Percentiles rank a stretch among this genome's conserved stretches.
Conservation (phyloP, 371 early-diverging fungal species). For the Smittium mucronatum region DNA sequence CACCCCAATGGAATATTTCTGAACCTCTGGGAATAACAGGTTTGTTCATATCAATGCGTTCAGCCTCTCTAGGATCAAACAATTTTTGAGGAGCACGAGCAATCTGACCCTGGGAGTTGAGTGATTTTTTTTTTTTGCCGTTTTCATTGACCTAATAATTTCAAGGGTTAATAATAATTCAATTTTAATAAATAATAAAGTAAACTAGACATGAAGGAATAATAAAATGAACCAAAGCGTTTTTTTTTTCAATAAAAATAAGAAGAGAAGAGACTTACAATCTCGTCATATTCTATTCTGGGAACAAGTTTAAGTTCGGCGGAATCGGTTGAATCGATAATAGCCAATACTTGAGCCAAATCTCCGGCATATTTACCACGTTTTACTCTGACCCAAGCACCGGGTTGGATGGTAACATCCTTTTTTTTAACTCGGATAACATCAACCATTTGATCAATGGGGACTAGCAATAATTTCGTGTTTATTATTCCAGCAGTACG, state of each 20-base stretch:
- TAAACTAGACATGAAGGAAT: too few relatives aligned
- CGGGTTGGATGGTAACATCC: conserved; percentile 41
- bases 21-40: conserved; percentile 36
- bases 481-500: conserved; percentile 66
- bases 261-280: conserved; percentile 16
- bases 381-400: conserved; percentile 85
- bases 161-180: too few relatives aligned
- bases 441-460: conserved; percentile 91
- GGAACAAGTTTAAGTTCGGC: conserved; percentile 83
- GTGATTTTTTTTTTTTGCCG: conserved; percentile 38
- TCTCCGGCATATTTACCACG: conserved; percentile 95
- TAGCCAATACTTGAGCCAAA: conserved; percentile 77
- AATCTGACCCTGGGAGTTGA: conserved; percentile 27
- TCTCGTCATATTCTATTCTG: conserved; percentile 41
- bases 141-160: conserved; percentile 16
- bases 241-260: too few relatives aligned
- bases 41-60: conserved; percentile 37
- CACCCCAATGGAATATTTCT: conserved; percentile 59
- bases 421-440: conserved; percentile 67
- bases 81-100: conserved; percentile 46
- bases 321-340: conserved; percentile 62
- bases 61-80: conserved; percentile 57
- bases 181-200: too few relatives aligned
- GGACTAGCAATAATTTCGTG: conserved; percentile 71
- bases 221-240: too few relatives aligned